Conservation (phyloP, 78 protist species). For the Emiliania huxleyi region DNA sequence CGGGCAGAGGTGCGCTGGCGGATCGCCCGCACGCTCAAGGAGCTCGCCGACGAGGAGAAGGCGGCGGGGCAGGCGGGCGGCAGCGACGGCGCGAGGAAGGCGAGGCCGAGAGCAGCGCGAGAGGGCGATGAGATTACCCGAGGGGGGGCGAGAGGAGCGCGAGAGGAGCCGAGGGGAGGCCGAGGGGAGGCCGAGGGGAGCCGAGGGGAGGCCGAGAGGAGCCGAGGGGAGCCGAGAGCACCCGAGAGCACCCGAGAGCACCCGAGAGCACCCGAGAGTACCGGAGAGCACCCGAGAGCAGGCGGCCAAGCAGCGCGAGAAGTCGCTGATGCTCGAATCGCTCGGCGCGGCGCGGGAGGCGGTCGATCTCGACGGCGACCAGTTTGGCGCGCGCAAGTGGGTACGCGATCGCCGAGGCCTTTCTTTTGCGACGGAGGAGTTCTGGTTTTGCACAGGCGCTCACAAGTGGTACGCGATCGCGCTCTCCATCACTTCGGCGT, state of each 20-base stretch:
- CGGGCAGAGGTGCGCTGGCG: background rate
- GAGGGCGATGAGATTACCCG: no score
- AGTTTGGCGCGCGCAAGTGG: background rate
- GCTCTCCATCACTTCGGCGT: background rate
- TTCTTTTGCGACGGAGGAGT: background rate
- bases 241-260: no score
- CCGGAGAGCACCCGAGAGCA: no score
- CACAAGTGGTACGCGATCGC: constrained; percentile 66
- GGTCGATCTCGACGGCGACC: background rate
- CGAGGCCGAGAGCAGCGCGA: no score
- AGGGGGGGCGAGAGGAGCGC: no score
- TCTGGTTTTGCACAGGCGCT: background rate
- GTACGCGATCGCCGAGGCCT: no score
- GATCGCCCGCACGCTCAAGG: background rate
- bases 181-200: no score
- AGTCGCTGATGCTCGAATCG: background rate
- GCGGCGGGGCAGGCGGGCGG: background rate
- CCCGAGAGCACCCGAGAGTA: no score
- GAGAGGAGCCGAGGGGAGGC: no score
- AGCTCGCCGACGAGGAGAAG: background rate
- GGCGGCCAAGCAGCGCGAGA: background rate
- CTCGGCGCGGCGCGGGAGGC: background rate
- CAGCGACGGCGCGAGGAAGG: no score
- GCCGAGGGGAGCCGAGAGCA: no score
- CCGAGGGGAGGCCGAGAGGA: no score